Evolutionary conservation across 2,329 filamentous ascomycete genomes (phyloP), one percentile per base, ranked within the genome.

Genomic region (Thielaviopsis ethacetica): DNA sequence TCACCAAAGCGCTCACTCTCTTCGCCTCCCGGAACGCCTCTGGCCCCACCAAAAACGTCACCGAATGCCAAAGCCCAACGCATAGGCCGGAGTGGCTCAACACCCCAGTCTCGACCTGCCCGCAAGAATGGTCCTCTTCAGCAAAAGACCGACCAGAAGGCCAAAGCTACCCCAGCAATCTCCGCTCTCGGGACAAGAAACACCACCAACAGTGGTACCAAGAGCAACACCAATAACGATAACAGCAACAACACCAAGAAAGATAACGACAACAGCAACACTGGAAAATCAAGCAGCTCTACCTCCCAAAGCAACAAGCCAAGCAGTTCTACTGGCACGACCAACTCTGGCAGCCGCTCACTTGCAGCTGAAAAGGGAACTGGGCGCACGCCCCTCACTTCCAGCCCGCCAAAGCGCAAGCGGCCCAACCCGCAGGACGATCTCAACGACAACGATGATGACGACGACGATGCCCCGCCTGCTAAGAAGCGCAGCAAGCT

Each of bases 401-500:
- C 53, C 26, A 19, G 34, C 13, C 26, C 53, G 41, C 57, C n/a
- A 34, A 53, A 38, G 24, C 52, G 44, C 7, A 59, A 58, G 53
- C 57, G 47, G 15, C 50, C 24, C 13, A 38, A 13, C n/a, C 17
- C 34, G 21, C 12, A 50, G n/a, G 38, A 47, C 24, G n/a, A 52
- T 21, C 38, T 1, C 17, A 27, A 22, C 41, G 58, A 54, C 1
- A 30, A 56, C 54, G 22, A 19, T 30, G 62, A 62, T 44, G 47
- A 60, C 24, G 49, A 54, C 21, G 41, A 57, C 21, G 56, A 55
- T 19, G 30, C 49, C 9, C 34, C 54, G 26, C 54, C 57, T 12
- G 38, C 52, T 5, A 62, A 62, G 52, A 53, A 57, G 38, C 55
- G 54, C 19, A 38, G 24, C 5, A 53, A 24, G 19, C 26, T 51